Evolutionary conservation across 768 basidiomycete genomes (phyloP).

Genomic region (Xerocomellus chrysenteron): DNA sequence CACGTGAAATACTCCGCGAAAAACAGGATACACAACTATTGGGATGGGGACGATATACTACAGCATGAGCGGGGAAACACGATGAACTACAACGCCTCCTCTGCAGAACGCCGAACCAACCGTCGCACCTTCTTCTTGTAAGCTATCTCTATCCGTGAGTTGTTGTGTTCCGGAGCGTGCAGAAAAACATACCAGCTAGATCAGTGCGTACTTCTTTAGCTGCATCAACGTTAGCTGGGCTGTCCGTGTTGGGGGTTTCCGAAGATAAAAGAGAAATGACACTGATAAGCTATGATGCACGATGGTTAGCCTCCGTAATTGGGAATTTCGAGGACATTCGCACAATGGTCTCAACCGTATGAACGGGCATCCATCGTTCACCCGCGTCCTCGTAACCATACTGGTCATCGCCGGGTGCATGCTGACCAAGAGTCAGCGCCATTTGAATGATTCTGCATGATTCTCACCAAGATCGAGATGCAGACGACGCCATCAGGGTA

Average conservation of each 20-base stretch:
- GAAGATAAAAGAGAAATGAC: slow-evolving; percentile 95
- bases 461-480: slow-evolving; percentile 86
- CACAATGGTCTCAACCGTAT: slow-evolving; percentile 95
- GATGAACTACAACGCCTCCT: slow-evolving; percentile 77
- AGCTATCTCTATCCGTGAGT: slow-evolving; percentile 39
- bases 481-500: slow-evolving; percentile 93
- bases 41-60: slow-evolving; percentile 16
- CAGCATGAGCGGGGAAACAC: slow-evolving; percentile 1
- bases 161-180: not conserved
- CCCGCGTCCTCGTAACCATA: slow-evolving; percentile 96
- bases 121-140: slow-evolving; percentile 98
- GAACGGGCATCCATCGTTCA: slow-evolving; percentile 97
- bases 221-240: slow-evolving; percentile 95
- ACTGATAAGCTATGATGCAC: slow-evolving; percentile 72
- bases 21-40: slow-evolving; percentile 5
- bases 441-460: not conserved
- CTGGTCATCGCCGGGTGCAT: slow-evolving; percentile 94
- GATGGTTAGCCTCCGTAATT: not conserved
- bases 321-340: slow-evolving; percentile 19
- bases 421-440: slow-evolving; percentile 45
- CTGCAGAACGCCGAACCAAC: slow-evolving; percentile 82
- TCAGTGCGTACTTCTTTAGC: slow-evolving; percentile 82
- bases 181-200: slow-evolving; percentile 46
- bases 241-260: slow-evolving; percentile 87
- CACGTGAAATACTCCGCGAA: slow-evolving; percentile 20